Conservation (phyloP, 1,139 yeast species). For the Suhomyces coccinellae region DNA sequence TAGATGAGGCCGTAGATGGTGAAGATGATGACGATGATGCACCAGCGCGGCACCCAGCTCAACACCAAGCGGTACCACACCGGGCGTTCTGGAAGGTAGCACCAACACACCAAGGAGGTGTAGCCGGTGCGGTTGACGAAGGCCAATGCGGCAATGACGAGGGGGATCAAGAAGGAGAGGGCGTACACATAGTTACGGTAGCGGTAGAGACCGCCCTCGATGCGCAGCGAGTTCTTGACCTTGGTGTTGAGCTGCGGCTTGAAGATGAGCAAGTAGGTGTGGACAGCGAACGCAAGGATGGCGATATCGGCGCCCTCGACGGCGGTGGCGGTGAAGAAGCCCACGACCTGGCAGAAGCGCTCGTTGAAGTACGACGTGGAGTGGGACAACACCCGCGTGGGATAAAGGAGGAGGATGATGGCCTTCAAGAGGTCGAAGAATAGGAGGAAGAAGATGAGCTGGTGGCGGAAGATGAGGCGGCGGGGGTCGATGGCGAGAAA, state of each 20-base stretch:
- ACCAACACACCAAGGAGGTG: conserved; percentile 69
- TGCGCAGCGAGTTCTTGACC: conserved; percentile 42
- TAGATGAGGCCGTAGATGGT: conserved; percentile 71
- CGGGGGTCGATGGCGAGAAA: conserved; percentile 62
- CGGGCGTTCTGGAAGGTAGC: conserved; percentile 75
- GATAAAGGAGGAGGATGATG: conserved; percentile 66
- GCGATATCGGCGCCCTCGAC: conserved; percentile 90
- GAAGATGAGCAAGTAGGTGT: conserved; percentile 74
- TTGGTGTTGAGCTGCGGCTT: conserved; percentile 51
- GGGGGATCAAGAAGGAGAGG: conserved; percentile 60
- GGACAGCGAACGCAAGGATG: conserved; percentile 79
- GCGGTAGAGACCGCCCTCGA: conserved; percentile 76
- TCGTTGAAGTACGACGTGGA: conserved; percentile 52
- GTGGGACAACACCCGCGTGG: conserved; percentile 56
- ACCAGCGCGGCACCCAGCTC: conserved; percentile 82
- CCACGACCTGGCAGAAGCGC: conserved; percentile 69
- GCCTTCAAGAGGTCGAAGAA: conserved; percentile 78
- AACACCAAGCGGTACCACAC: conserved; percentile 73
- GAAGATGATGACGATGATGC: conserved; percentile 62
- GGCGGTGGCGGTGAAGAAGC: conserved; percentile 80
- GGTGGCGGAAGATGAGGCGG: conserved; percentile 67
- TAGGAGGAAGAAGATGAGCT: conserved; percentile 64
- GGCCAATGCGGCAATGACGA: conserved; percentile 71
- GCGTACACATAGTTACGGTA: conserved; percentile 61
- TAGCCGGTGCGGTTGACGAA: conserved; percentile 60